These are phyloP conservation scores for Hypomontagnella submonticulosa DNA, from an alignment of 495 filamentous ascomycete species.

Conservation along the genomic window DNA sequence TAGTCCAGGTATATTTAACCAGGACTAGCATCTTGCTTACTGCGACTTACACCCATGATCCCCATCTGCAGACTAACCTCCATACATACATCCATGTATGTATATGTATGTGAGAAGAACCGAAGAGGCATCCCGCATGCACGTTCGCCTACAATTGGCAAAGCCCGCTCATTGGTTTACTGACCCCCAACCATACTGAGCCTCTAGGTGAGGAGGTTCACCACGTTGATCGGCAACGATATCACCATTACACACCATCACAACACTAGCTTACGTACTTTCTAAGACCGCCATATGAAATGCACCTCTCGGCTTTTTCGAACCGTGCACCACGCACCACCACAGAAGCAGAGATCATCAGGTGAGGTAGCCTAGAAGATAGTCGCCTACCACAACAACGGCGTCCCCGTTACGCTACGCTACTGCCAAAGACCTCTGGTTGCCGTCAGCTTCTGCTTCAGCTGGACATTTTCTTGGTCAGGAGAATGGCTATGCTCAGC, in stretches of 20 bases:
- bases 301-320: constrained; percentile 14
- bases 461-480: constrained; percentile 3
- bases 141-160: constrained; percentile 6
- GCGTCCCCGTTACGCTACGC: constrained; percentile 12
- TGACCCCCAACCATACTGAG: constrained; percentile 5
- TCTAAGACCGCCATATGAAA: background rate
- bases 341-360: background rate
- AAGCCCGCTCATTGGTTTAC: constrained; percentile 17
- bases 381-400: constrained; percentile 14
- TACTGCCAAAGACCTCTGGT: background rate
- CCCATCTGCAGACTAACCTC: constrained; percentile 20
- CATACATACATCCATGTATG: constrained; percentile 9
- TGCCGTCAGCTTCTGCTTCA: constrained; percentile 8
- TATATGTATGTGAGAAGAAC: constrained; percentile 11
- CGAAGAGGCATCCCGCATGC: constrained; percentile 22
- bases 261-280: constrained; percentile 20
- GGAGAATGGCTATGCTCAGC: background rate
- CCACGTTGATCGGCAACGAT: constrained; percentile 34
- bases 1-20: background rate
- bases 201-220: constrained; percentile 22
- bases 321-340: background rate
- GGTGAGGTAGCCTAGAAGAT: too few relatives aligned
- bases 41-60: constrained; percentile 29
- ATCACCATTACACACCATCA: constrained; percentile 27
- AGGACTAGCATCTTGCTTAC: constrained; percentile 16